These are phyloP conservation scores for Peniophora sp. DNA, from an alignment of 1,284 basidiomycete species.

Conservation along the genomic window DNA sequence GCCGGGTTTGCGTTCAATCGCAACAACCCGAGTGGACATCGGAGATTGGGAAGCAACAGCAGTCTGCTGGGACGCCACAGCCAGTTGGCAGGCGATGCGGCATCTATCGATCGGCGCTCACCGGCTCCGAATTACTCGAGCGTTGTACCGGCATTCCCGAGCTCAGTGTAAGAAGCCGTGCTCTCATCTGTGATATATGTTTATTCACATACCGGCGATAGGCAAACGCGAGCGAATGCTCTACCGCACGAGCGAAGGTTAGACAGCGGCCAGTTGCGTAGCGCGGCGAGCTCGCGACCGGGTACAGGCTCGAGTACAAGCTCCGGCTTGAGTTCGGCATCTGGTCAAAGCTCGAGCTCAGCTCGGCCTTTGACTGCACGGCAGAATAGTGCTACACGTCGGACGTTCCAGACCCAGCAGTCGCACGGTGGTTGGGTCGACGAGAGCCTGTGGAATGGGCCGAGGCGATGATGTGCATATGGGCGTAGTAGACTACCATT, in stretches of 20 bases:
- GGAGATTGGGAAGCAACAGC: background rate
- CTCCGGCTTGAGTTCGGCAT: too few species aligned
- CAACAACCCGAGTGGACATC: background rate
- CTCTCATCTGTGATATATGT: too few species aligned
- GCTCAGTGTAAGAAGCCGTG: background rate
- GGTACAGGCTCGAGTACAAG: too few species aligned
- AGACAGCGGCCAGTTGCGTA: too few species aligned
- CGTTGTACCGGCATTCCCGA: background rate
- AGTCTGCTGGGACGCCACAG: background rate
- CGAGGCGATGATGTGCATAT: constrained; percentile 1
- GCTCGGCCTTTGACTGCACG: too few species aligned
- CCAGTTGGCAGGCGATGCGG: background rate
- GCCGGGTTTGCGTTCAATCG: background rate
- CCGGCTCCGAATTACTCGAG: background rate
- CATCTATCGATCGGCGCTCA: background rate
- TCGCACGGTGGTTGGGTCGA: constrained; percentile 4
- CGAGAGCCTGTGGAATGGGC: constrained; percentile 2
- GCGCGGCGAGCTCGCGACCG: too few species aligned
- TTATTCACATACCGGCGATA: too few species aligned
- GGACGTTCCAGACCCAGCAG: background rate
- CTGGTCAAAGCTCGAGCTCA: too few species aligned
- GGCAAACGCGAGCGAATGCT: too few species aligned
- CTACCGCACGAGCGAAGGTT: too few species aligned
- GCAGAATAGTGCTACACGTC: too few species aligned
- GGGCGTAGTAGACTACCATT: background rate